Evolutionary conservation across 176 grass and related monocot species (phyloP).

Genomic region (Cymbopogon citratus): DNA sequence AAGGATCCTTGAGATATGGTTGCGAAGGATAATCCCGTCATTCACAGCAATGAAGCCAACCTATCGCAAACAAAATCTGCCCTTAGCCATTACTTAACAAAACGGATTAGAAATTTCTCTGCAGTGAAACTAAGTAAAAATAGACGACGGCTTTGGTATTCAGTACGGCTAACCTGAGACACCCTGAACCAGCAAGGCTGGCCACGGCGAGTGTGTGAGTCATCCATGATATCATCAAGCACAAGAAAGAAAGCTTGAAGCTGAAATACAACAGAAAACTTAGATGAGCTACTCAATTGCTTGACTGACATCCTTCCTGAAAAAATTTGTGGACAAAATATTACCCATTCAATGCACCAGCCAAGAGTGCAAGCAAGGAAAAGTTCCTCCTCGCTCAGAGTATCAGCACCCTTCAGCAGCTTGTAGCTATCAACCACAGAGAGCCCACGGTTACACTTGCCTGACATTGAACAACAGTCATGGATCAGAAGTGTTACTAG

Average conservation of each 20-base stretch:
- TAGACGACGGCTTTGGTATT: not conserved
- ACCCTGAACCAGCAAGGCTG: constrained; percentile 88
- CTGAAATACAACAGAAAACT: constrained; percentile 31
- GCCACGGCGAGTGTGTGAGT: constrained; percentile 74
- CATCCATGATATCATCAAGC: constrained; percentile 97
- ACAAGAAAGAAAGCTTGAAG: constrained; percentile 99
- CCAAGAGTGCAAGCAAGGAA: constrained; percentile 75
- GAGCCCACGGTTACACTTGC: constrained; percentile 78
- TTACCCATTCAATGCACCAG: constrained; percentile 98
- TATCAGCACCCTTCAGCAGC: constrained; percentile 54
- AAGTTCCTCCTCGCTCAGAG: constrained; percentile 60
- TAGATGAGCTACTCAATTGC: constrained; percentile 17
- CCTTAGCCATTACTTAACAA: not conserved
- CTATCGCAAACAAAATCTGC: constrained; percentile 31
- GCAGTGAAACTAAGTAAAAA: not conserved
- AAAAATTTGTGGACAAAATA: not conserved
- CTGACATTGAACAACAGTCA: constrained; percentile 20
- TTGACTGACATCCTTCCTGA: not conserved
- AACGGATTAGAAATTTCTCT: not conserved
- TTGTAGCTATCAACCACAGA: constrained; percentile 90
- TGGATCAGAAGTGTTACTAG: not conserved
- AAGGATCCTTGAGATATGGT: constrained; percentile 73
- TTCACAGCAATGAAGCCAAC: constrained; percentile 86
- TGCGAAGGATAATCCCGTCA: constrained; percentile 84
- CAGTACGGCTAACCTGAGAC: constrained; percentile 48